Evolutionary conservation across 2,329 filamentous ascomycete genomes (phyloP).

Genomic region (Aspergillus caelatus): DNA sequence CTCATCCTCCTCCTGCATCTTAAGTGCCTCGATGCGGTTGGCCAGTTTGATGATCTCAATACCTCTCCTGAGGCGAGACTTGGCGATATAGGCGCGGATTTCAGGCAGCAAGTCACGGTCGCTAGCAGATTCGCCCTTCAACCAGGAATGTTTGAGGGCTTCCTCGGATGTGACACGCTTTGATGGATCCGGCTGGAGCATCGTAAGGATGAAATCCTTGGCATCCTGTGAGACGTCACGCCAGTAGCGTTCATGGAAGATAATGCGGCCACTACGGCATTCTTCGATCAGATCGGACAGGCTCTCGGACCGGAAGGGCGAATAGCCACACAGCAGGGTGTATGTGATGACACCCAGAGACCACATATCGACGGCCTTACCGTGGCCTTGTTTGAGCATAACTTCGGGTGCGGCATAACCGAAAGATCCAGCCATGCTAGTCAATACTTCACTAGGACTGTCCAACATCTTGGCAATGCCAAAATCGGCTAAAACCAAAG

Average conservation of each 20-base stretch:
- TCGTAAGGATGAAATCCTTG: constrained; percentile 85
- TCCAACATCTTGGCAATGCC: constrained; percentile 98
- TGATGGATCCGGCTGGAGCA: constrained; percentile 78
- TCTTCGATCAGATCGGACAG: constrained; percentile 92
- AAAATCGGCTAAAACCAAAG: constrained; percentile 93
- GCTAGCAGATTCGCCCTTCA: constrained; percentile 85
- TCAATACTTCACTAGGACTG: constrained; percentile 85
- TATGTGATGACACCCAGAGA: constrained; percentile 98
- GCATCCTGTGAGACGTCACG: constrained; percentile 94
- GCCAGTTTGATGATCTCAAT: constrained; percentile 96
- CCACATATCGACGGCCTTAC: constrained; percentile 99
- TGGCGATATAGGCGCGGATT: constrained; percentile 90
- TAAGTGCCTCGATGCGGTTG: constrained; percentile 93
- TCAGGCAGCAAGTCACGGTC: constrained; percentile 98
- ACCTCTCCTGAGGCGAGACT: constrained; percentile 85
- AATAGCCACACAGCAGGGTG: constrained; percentile 96
- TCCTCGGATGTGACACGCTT: constrained; percentile 78
- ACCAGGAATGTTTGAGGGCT: constrained; percentile 82
- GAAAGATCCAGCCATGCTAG: constrained; percentile 98
- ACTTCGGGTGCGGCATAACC: constrained; percentile 97
- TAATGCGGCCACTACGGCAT: constrained; percentile 78
- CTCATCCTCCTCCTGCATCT: constrained; percentile 87
- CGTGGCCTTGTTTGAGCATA: constrained; percentile 96
- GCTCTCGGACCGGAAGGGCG: constrained; percentile 94
- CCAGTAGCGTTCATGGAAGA: constrained; percentile 99